Conservation (phyloP, 371 early-diverging fungal genomes). For the Mortierella sp. region DNA sequence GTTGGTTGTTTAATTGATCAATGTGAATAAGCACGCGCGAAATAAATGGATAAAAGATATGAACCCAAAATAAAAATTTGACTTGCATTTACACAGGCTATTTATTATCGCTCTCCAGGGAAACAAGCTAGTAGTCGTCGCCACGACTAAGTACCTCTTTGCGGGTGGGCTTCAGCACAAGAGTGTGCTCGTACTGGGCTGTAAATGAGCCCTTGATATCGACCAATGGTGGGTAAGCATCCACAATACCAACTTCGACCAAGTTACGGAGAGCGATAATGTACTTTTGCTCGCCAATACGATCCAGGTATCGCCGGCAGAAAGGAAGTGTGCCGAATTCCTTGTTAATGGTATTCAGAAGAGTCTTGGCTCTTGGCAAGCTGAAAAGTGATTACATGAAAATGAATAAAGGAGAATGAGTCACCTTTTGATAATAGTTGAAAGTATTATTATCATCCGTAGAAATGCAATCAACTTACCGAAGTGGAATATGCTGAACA, state of each 20-base stretch:
- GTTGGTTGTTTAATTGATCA: background rate
- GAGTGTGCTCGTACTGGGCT: conserved; percentile 99
- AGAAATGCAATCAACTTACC: conserved; percentile 57
- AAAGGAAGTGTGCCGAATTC: conserved; percentile 98
- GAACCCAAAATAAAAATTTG: background rate
- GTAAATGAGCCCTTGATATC: conserved; percentile 95
- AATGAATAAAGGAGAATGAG: background rate
- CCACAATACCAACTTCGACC: conserved; percentile 89
- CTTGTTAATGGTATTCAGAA: conserved; percentile 91
- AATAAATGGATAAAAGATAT: background rate
- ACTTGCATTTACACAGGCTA: background rate
- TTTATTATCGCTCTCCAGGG: no score
- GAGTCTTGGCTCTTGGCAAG: conserved; percentile 85
- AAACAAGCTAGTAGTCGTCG: conserved; percentile 65
- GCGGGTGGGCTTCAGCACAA: conserved; percentile 89
- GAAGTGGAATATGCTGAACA: conserved; percentile 73
- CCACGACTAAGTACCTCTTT: conserved; percentile 86
- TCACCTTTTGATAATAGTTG: background rate
- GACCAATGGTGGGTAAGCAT: conserved; percentile 94
- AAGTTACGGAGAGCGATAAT: conserved; percentile 88
- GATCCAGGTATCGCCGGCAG: conserved; percentile 97
- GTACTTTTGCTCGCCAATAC: conserved; percentile 90
- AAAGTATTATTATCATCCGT: background rate
- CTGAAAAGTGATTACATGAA: conserved; percentile 43
- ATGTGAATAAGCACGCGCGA: conserved; percentile 1